phyloP scores from a whole-genome alignment of 140 eudicot species.

The Senecio squalidus region DNA sequence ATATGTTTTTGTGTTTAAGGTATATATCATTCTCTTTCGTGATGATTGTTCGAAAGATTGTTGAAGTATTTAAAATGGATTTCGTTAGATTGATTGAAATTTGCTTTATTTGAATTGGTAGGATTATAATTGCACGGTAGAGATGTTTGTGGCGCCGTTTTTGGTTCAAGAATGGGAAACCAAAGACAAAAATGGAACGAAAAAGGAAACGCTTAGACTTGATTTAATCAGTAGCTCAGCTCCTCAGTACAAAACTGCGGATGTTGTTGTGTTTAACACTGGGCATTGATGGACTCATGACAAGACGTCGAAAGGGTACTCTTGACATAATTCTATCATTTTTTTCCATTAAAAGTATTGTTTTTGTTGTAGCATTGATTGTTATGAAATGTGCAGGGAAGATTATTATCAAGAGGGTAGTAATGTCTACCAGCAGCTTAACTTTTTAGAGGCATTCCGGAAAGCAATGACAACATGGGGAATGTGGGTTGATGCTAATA shows the following conservation, averaged over 20 bases:
- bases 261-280: too few species aligned
- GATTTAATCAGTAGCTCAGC: slow-evolving; percentile 43
- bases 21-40: slow-evolving; percentile 24
- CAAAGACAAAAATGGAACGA: slow-evolving; percentile 35
- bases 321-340: neutral
- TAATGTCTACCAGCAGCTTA: slow-evolving; percentile 51
- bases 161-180: slow-evolving; percentile 67
- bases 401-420: slow-evolving; percentile 84
- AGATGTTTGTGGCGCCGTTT: slow-evolving; percentile 55
- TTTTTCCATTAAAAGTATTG: neutral
- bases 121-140: slow-evolving; percentile 55
- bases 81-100: neutral
- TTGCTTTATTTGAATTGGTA: slow-evolving; percentile 9
- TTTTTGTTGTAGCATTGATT: neutral
- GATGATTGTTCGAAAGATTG: neutral
- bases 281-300: too few species aligned
- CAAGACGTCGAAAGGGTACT: slow-evolving; percentile 74
- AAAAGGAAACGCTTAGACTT: slow-evolving; percentile 67
- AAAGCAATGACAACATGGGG: slow-evolving; percentile 83
- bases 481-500: slow-evolving; percentile 64
- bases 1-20: slow-evolving; percentile 67
- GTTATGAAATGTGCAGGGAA: slow-evolving; percentile 37
- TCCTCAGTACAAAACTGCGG: slow-evolving; percentile 49
- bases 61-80: neutral
- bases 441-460: slow-evolving; percentile 63